Percentiles rank a stretch among this genome's conserved stretches.
These are phyloP conservation scores for Lactarius quietus DNA, from an alignment of 768 basidiomycete genomes.

Conservation along the genomic window DNA sequence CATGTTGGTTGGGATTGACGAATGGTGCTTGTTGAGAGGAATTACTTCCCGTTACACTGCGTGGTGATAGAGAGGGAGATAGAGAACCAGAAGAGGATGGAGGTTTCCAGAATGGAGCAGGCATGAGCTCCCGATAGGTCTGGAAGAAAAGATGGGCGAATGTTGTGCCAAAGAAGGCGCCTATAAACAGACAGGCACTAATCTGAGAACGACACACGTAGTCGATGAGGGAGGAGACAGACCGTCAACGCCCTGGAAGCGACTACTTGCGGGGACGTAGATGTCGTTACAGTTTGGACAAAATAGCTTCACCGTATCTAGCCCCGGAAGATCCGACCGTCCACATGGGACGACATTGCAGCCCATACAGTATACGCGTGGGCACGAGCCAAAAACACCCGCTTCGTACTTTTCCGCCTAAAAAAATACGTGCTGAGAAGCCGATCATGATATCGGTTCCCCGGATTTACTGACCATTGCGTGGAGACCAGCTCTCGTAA, in stretches of 20 bases:
- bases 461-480: conserved; percentile 67
- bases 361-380: conserved; percentile 89
- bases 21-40: conserved; percentile 53
- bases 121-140: conserved; percentile 91
- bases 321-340: conserved; percentile 89
- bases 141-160: conserved; percentile 98
- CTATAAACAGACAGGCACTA: conserved; percentile 39
- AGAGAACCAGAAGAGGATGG: conserved; percentile 47
- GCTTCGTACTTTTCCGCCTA: conserved; percentile 96
- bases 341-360: conserved; percentile 93
- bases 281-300: conserved; percentile 99
- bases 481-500: conserved; percentile 90
- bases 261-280: conserved; percentile 90
- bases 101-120: conserved; percentile 87
- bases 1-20: conserved; percentile 83
- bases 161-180: conserved; percentile 99
- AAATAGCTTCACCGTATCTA: conserved; percentile 96
- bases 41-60: conserved; percentile 47
- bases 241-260: conserved; percentile 97
- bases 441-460: conserved; percentile 24
- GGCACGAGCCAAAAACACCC: conserved; percentile 89
- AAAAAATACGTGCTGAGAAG: conserved; percentile 1
- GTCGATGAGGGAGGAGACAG: conserved; percentile 31
- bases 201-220: neutral
- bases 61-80: conserved; percentile 54